Evolutionary conservation across 2,329 filamentous ascomycete genomes (phyloP).

Genomic region (Botrytis porri): DNA sequence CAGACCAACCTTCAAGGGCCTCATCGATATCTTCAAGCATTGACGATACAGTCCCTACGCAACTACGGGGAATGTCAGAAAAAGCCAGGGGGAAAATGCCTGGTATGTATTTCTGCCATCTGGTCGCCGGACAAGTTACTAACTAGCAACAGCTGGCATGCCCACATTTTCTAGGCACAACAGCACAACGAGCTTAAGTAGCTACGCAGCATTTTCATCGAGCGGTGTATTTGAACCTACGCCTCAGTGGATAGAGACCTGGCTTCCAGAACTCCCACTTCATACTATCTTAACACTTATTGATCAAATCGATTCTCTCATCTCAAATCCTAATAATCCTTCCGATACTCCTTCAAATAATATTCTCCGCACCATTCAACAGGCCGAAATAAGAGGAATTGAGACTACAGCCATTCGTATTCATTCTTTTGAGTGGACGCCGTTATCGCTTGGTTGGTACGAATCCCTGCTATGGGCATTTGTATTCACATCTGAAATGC

Average conservation of each 20-base stretch:
- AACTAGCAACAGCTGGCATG: constrained; percentile 55
- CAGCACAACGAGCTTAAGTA: constrained; percentile 76
- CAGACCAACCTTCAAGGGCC: constrained; percentile 59
- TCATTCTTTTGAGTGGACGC: constrained; percentile 93
- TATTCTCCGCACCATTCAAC: constrained; percentile 54
- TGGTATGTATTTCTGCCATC: constrained; percentile 27
- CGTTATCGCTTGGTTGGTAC: constrained; percentile 89
- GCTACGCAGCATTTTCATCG: constrained; percentile 57
- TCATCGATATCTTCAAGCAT: constrained; percentile 65
- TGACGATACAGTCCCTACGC: constrained; percentile 78
- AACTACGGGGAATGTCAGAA: constrained; percentile 90
- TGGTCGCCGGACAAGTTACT: constrained; percentile 12
- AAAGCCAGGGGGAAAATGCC: constrained; percentile 97
- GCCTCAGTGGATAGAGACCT: constrained; percentile 82
- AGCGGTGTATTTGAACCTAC: constrained; percentile 72
- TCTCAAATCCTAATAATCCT: constrained; percentile 50
- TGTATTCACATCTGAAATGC: constrained; percentile 87
- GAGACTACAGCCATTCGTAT: constrained; percentile 73
- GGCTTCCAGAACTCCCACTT: constrained; percentile 87
- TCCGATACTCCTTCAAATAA: constrained; percentile 46
- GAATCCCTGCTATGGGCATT: constrained; percentile 92
- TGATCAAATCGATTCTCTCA: constrained; percentile 56
- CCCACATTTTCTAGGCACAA: constrained; percentile 87
- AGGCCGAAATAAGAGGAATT: constrained; percentile 65
- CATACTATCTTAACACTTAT: constrained; percentile 82